Percentiles rank a stretch among this genome's conserved stretches.
phyloP scores from a whole-genome alignment of 179 eudicot genomes.

The Carnegiea gigantea region DNA sequence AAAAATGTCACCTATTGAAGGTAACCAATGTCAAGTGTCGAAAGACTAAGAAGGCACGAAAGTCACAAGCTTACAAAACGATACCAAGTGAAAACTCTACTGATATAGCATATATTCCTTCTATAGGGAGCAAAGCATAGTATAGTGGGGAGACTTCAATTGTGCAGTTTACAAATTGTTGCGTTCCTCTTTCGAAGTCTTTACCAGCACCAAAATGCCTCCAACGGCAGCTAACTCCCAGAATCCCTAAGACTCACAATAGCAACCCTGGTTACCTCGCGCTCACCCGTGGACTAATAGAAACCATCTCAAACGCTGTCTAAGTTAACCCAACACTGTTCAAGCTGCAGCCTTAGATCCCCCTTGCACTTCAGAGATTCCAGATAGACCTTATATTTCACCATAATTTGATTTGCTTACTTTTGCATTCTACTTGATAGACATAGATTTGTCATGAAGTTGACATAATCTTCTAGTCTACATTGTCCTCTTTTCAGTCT shows the following conservation, averaged over 20 bases:
- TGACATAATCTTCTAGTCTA: background rate
- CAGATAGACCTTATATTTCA: background rate
- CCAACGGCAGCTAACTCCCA: background rate
- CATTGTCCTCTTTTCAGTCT: background rate
- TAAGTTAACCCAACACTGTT: background rate
- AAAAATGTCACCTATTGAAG: background rate
- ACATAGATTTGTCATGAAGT: background rate
- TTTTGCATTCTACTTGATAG: background rate
- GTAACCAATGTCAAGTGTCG: background rate
- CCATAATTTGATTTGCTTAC: background rate
- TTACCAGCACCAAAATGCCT: background rate
- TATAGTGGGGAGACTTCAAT: background rate
- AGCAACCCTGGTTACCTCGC: background rate
- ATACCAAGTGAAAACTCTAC: background rate
- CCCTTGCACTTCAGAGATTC: background rate
- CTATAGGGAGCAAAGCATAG: background rate
- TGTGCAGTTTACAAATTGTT: background rate
- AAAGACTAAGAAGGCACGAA: background rate
- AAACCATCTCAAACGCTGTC: background rate
- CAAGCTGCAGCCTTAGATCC: background rate
- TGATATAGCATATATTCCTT: background rate
- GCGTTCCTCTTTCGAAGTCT: background rate
- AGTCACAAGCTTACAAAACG: background rate
- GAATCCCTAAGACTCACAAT: background rate
- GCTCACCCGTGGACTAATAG: background rate